Percentiles rank a stretch among this genome's conserved stretches.
Conservation (phyloP, 257 asterid species). For the Solanum rostratum region DNA sequence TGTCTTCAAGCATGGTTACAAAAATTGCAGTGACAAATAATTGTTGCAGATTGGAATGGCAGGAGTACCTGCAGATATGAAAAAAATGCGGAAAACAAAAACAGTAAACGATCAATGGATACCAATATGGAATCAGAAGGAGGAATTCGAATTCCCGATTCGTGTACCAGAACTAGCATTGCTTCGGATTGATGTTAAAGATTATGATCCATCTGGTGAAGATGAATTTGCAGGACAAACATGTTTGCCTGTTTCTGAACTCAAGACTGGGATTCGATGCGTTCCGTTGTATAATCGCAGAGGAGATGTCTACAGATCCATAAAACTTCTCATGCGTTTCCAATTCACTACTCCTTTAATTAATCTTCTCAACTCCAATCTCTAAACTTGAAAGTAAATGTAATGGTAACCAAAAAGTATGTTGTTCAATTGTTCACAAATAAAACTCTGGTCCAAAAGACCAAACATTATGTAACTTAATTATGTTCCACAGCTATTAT, state of each 20-base stretch:
- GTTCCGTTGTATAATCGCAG: conserved; percentile 5
- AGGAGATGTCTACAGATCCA: conserved; percentile 1
- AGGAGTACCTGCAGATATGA: neutral
- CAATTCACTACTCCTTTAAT: neutral
- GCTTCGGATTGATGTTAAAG: conserved; percentile 7
- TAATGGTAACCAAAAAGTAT: neutral
- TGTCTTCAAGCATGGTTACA: neutral
- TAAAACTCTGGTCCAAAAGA: neutral
- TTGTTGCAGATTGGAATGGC: neutral
- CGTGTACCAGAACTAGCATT: conserved; percentile 11
- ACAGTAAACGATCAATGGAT: neutral
- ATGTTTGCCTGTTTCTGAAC: conserved; percentile 7
- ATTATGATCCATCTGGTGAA: conserved; percentile 1
- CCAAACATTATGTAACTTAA: neutral
- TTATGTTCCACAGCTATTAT: no score
- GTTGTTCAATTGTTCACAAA: neutral
- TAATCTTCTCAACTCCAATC: neutral
- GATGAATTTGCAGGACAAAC: conserved; percentile 16
- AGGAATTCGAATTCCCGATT: neutral
- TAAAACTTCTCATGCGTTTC: conserved; percentile 8
- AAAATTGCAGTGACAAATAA: neutral
- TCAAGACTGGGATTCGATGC: conserved; percentile 4
- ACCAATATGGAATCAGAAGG: neutral
- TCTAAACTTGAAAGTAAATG: neutral
- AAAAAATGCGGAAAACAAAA: neutral